These are phyloP conservation scores for Chimonanthus praecox DNA, from an alignment of 164 flowering plant genomes.

Conservation along the genomic window DNA sequence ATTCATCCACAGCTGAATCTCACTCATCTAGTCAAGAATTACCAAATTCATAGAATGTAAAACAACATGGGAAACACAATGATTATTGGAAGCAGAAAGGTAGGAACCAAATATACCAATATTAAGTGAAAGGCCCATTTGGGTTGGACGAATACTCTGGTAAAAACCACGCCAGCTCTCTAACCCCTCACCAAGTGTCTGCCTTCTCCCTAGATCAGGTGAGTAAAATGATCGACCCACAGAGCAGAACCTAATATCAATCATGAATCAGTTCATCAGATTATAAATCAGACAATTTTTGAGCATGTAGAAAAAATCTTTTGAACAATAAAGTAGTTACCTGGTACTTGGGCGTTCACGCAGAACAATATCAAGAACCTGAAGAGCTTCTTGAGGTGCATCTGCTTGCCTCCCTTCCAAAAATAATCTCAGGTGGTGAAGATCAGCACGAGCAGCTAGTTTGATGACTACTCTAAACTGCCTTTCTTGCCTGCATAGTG, in stretches of 20 bases:
- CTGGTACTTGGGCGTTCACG: conserved; percentile 78
- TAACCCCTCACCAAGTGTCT: conserved; percentile 81
- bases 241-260: conserved; percentile 53
- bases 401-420: conserved; percentile 83
- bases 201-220: conserved; percentile 75
- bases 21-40: no score
- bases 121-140: conserved; percentile 93
- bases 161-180: conserved; percentile 98
- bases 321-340: conserved; percentile 21
- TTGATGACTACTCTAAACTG: conserved; percentile 77
- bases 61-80: not conserved
- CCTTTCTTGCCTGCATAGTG: conserved; percentile 55
- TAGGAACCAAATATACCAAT: conserved; percentile 46
- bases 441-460: conserved; percentile 86
- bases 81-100: not conserved
- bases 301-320: not conserved
- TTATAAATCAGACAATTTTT: not conserved
- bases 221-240: conserved; percentile 90
- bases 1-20: no score
- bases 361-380: conserved; percentile 91
- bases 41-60: no score
- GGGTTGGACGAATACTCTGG: conserved; percentile 96
- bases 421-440: conserved; percentile 81
- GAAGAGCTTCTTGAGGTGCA: conserved; percentile 99
- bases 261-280: not conserved